Percentiles rank a stretch among this genome's conserved stretches.
These are phyloP conservation scores for Ceratonia siliqua DNA, from an alignment of 306 rosid genomes.

Conservation along the genomic window DNA sequence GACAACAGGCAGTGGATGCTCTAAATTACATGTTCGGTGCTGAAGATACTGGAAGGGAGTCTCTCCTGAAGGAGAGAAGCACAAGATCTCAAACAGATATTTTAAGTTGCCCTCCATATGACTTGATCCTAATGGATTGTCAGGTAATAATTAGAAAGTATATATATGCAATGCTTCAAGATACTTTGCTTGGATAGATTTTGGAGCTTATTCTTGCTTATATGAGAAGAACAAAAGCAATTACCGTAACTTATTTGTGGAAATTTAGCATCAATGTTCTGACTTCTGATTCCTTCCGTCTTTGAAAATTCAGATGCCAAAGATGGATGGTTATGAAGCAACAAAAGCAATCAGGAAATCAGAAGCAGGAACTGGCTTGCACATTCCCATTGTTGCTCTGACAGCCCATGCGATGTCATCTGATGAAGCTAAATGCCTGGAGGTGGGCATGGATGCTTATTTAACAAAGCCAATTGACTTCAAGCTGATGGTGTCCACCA, in stretches of 20 bases:
- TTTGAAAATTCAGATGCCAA: conserved; percentile 82
- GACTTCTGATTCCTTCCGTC: conserved; percentile 9
- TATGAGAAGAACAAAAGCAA: background rate
- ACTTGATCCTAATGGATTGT: conserved; percentile 96
- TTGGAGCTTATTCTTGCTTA: background rate
- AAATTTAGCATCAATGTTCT: background rate
- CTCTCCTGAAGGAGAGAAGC: conserved; percentile 46
- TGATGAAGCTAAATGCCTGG: conserved; percentile 96
- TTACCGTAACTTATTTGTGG: background rate
- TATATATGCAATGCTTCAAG: background rate
- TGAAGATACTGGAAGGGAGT: conserved; percentile 53
- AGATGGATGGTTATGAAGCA: conserved; percentile 99
- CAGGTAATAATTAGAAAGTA: conserved; percentile 60
- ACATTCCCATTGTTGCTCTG: conserved; percentile 91
- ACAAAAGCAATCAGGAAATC: conserved; percentile 90
- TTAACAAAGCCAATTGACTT: conserved; percentile 95
- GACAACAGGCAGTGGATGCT: conserved; percentile 92
- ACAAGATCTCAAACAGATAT: conserved; percentile 49
- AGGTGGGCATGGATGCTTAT: conserved; percentile 99
- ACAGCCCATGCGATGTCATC: conserved; percentile 99
- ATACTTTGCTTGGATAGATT: background rate
- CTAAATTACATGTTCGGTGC: conserved; percentile 47
- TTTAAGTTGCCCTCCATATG: conserved; percentile 49
- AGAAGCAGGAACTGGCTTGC: conserved; percentile 66
- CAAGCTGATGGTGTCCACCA: conserved; percentile 95